Percentiles rank a stretch among this genome's conserved stretches.
Evolutionary conservation across 176 grass and related monocot species (phyloP).

Genomic region (Aegilops umbellulata): DNA sequence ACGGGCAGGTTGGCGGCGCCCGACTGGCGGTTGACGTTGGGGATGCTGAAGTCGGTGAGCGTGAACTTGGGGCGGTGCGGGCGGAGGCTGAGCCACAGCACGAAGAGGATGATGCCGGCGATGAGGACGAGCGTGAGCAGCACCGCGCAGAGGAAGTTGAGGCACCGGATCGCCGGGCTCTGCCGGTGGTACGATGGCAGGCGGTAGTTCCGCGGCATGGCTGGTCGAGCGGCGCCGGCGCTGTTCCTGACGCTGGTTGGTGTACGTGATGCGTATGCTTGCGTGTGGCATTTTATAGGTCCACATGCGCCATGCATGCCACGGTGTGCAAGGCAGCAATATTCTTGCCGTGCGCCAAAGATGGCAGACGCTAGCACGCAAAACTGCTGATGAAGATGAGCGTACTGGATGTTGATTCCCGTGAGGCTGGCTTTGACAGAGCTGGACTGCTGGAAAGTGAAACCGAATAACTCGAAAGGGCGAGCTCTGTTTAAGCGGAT

Average conservation of each 20-base stretch:
- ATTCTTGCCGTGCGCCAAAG: slow-evolving; percentile 43
- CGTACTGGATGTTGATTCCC: slow-evolving; percentile 7
- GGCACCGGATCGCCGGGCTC: slow-evolving; percentile 38
- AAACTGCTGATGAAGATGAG: not conserved
- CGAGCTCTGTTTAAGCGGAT: not conserved
- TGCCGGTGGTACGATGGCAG: slow-evolving; percentile 22
- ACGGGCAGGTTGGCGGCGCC: slow-evolving; percentile 45
- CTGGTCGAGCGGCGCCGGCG: not conserved
- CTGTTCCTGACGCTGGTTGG: not conserved
- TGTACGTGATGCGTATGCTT: not conserved
- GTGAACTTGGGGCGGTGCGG: slow-evolving; percentile 71
- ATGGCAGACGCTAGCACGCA: slow-evolving; percentile 28
- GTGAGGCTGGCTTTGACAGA: not conserved
- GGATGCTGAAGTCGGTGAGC: slow-evolving; percentile 48
- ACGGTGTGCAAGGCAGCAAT: slow-evolving; percentile 30
- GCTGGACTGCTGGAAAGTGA: slow-evolving; percentile 36
- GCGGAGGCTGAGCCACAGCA: slow-evolving; percentile 89
- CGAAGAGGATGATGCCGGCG: slow-evolving; percentile 62
- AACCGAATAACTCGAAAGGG: not conserved
- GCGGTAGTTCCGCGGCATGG: slow-evolving; percentile 1
- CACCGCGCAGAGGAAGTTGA: slow-evolving; percentile 56
- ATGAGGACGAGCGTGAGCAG: slow-evolving; percentile 56
- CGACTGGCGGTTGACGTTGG: slow-evolving; percentile 32
- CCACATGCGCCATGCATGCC: not conserved
- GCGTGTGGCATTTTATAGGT: slow-evolving; percentile 8